Evolutionary conservation across 2,329 filamentous ascomycete species (phyloP).

Genomic region (Trichoderma guizhouense): DNA sequence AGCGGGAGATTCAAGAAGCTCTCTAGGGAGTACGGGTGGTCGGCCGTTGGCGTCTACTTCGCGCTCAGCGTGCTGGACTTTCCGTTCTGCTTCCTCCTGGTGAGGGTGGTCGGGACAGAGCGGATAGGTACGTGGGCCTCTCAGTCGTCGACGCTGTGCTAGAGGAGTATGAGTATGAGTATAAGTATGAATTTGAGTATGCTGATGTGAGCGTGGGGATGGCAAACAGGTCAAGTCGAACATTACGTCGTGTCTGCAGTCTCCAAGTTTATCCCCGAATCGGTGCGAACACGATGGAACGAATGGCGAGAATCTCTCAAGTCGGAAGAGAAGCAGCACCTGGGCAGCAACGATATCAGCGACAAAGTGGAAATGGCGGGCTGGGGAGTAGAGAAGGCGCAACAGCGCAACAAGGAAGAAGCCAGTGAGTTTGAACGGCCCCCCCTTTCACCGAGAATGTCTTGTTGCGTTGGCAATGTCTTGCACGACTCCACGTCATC

Average conservation of each 20-base stretch:
- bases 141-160: background rate
- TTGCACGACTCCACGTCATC: background rate
- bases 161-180: background rate
- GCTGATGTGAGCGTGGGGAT: background rate
- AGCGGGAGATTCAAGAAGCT: conserved; percentile 76
- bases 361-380: conserved; percentile 50
- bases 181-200: background rate
- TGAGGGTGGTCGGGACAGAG: conserved; percentile 78
- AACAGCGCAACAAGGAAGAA: conserved; percentile 58
- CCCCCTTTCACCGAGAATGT: background rate
- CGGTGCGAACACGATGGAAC: conserved; percentile 52
- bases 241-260: conserved; percentile 62
- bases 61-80: conserved; percentile 82
- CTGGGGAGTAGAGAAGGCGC: conserved; percentile 62
- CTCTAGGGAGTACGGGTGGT: conserved; percentile 90
- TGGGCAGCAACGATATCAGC: conserved; percentile 43
- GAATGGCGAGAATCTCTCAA: conserved; percentile 49
- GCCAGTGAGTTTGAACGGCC: conserved; percentile 62
- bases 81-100: conserved; percentile 89
- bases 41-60: conserved; percentile 87
- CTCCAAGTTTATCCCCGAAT: conserved; percentile 57
- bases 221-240: conserved; percentile 54
- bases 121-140: conserved; percentile 61
- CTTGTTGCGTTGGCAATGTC: background rate
- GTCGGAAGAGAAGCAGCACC: conserved; percentile 41